Evolutionary conservation across 257 asterid species (phyloP).

Genomic region (Euphrasia confusa): DNA sequence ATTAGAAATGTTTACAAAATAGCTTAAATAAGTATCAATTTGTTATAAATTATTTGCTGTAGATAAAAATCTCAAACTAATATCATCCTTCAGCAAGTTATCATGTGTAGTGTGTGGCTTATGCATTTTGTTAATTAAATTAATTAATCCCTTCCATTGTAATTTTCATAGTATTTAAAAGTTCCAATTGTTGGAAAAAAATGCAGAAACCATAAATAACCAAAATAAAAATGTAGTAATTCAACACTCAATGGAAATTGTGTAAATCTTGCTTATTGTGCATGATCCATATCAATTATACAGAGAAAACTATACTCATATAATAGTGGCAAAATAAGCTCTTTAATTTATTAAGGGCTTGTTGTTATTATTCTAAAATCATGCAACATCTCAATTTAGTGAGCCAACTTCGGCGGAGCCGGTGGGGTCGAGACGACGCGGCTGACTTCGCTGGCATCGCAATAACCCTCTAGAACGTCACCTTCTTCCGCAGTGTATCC

Average conservation of each 20-base stretch:
- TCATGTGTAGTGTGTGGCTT: no score
- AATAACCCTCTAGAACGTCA: slow-evolving; percentile 53
- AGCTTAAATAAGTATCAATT: no score
- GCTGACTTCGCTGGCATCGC: slow-evolving; percentile 37
- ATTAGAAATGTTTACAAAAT: no score
- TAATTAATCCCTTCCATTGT: no score
- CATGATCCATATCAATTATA: neutral
- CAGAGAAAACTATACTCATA: neutral
- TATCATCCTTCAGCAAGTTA: no score
- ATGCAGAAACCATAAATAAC: neutral
- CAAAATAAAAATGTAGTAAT: no score
- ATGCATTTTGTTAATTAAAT: no score
- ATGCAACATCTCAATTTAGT: neutral
- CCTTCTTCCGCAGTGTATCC: slow-evolving; percentile 57
- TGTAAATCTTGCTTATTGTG: neutral
- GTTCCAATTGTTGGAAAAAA: no score
- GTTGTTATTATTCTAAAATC: neutral
- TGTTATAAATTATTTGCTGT: no score
- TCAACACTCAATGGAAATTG: no score
- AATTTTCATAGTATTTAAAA: no score
- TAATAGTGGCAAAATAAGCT: neutral
- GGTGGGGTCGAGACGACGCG: slow-evolving; percentile 26
- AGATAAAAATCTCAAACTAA: no score
- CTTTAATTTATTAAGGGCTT: neutral
- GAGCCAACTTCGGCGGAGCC: slow-evolving; percentile 6